A percentile compares a stretch with the other conserved stretches of the same genome.
phyloP scores from a whole-genome alignment of 306 rosid species.

The Begonia loranthoides region DNA sequence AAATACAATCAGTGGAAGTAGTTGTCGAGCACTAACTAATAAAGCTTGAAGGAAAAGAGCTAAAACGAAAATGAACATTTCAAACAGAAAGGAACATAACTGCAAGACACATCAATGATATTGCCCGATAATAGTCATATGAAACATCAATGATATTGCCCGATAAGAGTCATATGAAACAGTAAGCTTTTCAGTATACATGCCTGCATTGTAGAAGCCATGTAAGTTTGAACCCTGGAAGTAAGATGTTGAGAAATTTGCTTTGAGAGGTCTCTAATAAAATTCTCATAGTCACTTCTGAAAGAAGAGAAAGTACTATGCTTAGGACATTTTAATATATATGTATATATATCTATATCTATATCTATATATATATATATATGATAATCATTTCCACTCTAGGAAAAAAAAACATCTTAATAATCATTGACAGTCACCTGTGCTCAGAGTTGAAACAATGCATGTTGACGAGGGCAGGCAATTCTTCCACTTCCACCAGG shows the following conservation, averaged over 20 bases:
- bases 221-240: slow-evolving; percentile 64
- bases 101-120: too few relatives aligned
- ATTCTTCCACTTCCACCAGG: slow-evolving; percentile 58
- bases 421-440: slow-evolving; percentile 32
- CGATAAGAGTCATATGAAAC: too few relatives aligned
- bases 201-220: slow-evolving; percentile 82
- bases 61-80: too few relatives aligned
- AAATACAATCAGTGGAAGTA: too few relatives aligned
- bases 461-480: slow-evolving; percentile 33
- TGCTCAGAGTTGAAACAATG: slow-evolving; percentile 76
- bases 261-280: slow-evolving; percentile 70
- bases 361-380: too few relatives aligned
- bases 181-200: slow-evolving; percentile 3
- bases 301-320: slow-evolving; percentile 13
- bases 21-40: too few relatives aligned
- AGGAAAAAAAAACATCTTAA: slow-evolving; percentile 6
- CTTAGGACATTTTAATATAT: background rate
- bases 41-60: too few relatives aligned
- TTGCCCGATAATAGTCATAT: too few relatives aligned
- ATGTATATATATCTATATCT: too few relatives aligned
- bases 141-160: too few relatives aligned
- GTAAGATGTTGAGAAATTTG: slow-evolving; percentile 62
- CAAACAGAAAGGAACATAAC: too few relatives aligned
- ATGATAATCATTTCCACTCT: background rate
- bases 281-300: slow-evolving; percentile 75